phyloP scores from a whole-genome alignment of 441 rosid species.

The Euphorbia schlechtendalii region DNA sequence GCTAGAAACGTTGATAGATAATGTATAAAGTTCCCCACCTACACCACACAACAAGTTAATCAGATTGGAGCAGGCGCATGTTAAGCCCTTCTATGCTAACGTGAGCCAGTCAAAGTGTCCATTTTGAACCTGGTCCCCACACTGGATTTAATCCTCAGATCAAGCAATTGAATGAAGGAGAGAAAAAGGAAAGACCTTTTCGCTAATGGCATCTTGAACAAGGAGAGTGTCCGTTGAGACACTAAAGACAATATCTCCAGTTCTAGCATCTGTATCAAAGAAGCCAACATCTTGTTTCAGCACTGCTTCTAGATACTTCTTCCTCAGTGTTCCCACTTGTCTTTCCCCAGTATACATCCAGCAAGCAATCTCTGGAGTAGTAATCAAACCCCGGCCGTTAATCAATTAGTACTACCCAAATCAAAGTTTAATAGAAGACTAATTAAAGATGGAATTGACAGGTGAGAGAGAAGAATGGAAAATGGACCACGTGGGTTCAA shows the following conservation, averaged over 20 bases:
- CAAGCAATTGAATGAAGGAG: too few species aligned
- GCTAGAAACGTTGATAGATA: conserved; percentile 93
- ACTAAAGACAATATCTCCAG: conserved; percentile 94
- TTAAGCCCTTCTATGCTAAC: too few species aligned
- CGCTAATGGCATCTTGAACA: conserved; percentile 98
- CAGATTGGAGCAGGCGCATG: too few species aligned
- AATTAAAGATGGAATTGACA: conserved; percentile 26
- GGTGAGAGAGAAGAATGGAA: conserved; percentile 19
- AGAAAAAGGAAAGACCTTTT: conserved; percentile 54
- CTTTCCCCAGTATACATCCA: conserved; percentile 99
- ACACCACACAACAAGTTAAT: neutral
- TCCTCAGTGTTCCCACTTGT: conserved; percentile 80
- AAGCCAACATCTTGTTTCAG: conserved; percentile 95
- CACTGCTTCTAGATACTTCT: conserved; percentile 89
- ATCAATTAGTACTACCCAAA: too few species aligned
- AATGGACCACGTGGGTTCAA: conserved; percentile 50
- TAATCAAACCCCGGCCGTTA: conserved; percentile 2
- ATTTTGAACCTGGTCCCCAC: conserved; percentile 33
- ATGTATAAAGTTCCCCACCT: conserved; percentile 98
- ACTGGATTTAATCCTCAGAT: too few species aligned
- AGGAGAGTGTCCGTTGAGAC: conserved; percentile 96
- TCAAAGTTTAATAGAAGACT: too few species aligned
- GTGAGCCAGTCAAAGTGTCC: too few species aligned
- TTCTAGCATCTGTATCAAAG: conserved; percentile 97
- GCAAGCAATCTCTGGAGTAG: conserved; percentile 75